Conservation (phyloP, 2,329 filamentous ascomycete species). For the Rachicladosporium sp. region DNA sequence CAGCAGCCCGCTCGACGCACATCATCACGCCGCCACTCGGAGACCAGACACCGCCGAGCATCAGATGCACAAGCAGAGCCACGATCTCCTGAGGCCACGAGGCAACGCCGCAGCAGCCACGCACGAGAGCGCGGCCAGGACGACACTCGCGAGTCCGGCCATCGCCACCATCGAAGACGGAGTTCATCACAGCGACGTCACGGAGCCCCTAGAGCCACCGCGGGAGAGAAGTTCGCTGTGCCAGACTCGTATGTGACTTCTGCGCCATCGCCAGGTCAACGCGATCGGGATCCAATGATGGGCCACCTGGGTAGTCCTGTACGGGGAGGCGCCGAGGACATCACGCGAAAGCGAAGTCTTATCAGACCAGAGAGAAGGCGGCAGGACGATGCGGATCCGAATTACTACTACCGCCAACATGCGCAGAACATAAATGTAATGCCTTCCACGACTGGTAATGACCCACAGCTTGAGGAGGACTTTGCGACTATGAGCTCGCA, state of each 20-base stretch:
- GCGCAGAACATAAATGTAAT: constrained; percentile 82
- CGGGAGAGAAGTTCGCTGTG: no score
- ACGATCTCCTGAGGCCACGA: no score
- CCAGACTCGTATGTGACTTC: no score
- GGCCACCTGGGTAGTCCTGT: constrained; percentile 3
- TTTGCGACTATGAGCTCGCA: constrained; percentile 49
- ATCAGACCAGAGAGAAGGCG: constrained; percentile 79
- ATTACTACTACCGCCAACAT: constrained; percentile 93
- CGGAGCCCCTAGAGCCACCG: no score
- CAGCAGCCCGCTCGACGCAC: no score
- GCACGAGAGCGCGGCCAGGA: background rate
- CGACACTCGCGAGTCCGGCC: constrained; percentile 1
- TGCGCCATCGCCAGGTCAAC: constrained; percentile 4
- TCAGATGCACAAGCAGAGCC: no score
- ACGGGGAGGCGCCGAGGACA: constrained; percentile 28
- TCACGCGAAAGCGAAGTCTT: constrained; percentile 70
- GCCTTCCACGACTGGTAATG: constrained; percentile 85
- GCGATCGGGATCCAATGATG: constrained; percentile 40
- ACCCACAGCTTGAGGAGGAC: constrained; percentile 62
- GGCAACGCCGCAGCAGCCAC: no score
- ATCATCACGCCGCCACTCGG: no score
- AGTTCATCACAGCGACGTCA: constrained; percentile 10
- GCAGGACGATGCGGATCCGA: constrained; percentile 76
- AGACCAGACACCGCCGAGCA: no score
- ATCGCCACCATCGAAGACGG: constrained; percentile 6